Evolutionary conservation across 768 basidiomycete species (phyloP), one percentile per base, ranked within the genome.

Genomic region (Obba rivulosa): DNA sequence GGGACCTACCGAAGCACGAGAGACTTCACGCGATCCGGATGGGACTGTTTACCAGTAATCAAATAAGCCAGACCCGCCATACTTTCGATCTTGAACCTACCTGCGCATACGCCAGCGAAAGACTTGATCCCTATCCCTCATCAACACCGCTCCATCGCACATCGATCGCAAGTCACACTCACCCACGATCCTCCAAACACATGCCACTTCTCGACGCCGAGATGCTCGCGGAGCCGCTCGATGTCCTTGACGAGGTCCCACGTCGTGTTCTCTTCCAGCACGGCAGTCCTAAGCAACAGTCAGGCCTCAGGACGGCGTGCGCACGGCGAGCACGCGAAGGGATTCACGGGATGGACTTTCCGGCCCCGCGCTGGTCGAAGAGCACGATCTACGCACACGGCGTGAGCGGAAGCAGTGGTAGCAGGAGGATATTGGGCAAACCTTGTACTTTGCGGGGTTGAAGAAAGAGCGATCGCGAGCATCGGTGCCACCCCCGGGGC

Each of bases 171-270:
- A 23, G 16, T 22, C 21, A 43, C n/a, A 62, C 71, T 43, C 55
- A 86, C 87, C 92, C 93, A 95, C 42, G 86, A 90, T 8, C 93
- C 93, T 23, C 94, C 94, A 61, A 97, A 96, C 22, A 96, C 89
- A 48, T 94, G 83, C 93, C 92, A 96, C 60, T 81, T 89, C 17
- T 89, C 83, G 48, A 97, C 76, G 36, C 68, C 68, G 14, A 97
- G 76, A 49, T 86, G 77, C 61, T 84, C 73, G 48, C 94, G 77
- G 21, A 95, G 69, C 58, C 72, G 84, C 63, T 97, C 94, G 9
- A 92, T 81, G 60, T 97, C 94, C 54, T 79, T 85, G 21, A 97
- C 91, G 36, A 95, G 80, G 61, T 92, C 85, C 90, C 89, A 92
- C 4, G 93, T 96, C 2, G 92, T 96, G 66, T 97, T 97, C 43